Evolutionary conservation across 371 early-diverging fungal genomes (phyloP).

Genomic region (Syncephalastrum monosporum): DNA sequence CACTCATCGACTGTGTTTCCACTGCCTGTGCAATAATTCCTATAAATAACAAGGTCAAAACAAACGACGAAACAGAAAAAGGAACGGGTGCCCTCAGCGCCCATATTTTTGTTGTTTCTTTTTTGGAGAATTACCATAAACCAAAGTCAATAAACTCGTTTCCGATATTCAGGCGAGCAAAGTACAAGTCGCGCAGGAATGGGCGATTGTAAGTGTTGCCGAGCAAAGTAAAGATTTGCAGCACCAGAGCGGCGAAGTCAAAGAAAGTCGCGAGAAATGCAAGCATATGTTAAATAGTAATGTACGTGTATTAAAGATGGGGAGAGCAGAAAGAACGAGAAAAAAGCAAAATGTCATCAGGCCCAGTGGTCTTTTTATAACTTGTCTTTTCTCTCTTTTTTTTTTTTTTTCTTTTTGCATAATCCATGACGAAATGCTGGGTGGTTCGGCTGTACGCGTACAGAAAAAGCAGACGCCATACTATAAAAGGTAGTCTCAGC

Average conservation of each 20-base stretch:
- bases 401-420: no score
- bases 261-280: conserved; percentile 39
- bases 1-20: conserved; percentile 22
- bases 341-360: neutral
- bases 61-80: neutral
- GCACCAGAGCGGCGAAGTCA: conserved; percentile 44
- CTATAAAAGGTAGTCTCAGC: no score
- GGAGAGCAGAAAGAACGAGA: neutral
- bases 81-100: neutral
- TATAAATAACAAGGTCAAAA: conserved; percentile 6
- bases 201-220: conserved; percentile 42
- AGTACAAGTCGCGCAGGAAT: conserved; percentile 38
- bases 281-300: conserved; percentile 6
- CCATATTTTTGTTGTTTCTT: neutral
- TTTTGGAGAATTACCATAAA: conserved; percentile 27
- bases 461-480: no score
- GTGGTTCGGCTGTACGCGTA: no score
- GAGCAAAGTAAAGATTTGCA: conserved; percentile 42
- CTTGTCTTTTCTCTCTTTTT: no score
- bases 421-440: no score
- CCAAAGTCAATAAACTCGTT: conserved; percentile 32
- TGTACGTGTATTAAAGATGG: conserved; percentile 5
- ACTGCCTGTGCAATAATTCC: conserved; percentile 38
- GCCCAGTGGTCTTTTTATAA: no score
- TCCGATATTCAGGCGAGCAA: conserved; percentile 26